phyloP scores from a whole-genome alignment of 768 basidiomycete species.

The Podaxis rugospora region DNA sequence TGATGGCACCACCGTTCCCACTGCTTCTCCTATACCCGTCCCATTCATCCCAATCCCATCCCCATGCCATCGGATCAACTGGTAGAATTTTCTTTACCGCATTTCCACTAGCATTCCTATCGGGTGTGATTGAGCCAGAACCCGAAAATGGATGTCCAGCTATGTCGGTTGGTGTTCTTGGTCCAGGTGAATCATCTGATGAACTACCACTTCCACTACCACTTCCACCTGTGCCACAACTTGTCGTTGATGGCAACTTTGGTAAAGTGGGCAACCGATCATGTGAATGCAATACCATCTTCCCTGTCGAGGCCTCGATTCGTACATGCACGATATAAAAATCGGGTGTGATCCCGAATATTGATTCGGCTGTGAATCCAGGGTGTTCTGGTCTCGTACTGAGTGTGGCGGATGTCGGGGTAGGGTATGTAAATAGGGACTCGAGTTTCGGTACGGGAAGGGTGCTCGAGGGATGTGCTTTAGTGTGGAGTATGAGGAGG shows the following conservation, averaged over 20 bases:
- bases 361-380: conserved; percentile 38
- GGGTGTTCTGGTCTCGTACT: background rate
- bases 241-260: conserved; percentile 23
- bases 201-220: background rate
- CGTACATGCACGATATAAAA: conserved; percentile 57
- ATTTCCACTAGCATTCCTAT: background rate
- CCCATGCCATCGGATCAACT: conserved; percentile 90
- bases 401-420: conserved; percentile 22
- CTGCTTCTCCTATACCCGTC: background rate
- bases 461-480: conserved; percentile 29
- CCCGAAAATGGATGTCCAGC: background rate
- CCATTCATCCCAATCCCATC: conserved; percentile 21
- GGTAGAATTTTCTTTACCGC: conserved; percentile 52
- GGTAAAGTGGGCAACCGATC: conserved; percentile 47
- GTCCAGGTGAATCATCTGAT: background rate
- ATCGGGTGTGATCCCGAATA: conserved; percentile 63
- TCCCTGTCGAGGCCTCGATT: conserved; percentile 27
- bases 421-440: conserved; percentile 65
- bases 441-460: conserved; percentile 47
- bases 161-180: background rate
- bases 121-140: background rate
- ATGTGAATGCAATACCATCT: conserved; percentile 41
- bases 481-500: conserved; percentile 57
- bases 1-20: background rate
- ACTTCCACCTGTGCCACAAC: background rate